Conservation (phyloP, 176 grass and related monocot species). For the Phyllostachys edulis region DNA sequence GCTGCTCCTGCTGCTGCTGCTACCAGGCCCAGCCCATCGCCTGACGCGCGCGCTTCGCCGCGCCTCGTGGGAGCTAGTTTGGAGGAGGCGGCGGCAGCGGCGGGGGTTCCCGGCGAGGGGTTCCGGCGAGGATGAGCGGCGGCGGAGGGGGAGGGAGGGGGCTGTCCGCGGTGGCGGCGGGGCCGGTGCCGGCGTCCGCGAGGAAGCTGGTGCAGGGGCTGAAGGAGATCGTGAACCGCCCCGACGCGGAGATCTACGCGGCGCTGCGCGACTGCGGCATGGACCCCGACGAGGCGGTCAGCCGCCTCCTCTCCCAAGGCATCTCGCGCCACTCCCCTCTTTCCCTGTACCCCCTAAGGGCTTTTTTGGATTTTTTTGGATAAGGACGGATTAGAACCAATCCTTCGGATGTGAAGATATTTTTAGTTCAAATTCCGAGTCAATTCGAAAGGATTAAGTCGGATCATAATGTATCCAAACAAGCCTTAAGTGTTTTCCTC, state of each 20-base stretch:
- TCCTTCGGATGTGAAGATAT: too few species aligned
- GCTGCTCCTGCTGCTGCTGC: neutral
- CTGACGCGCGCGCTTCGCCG: constrained; percentile 1
- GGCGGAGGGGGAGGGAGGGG: constrained; percentile 12
- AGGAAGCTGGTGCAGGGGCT: constrained; percentile 90
- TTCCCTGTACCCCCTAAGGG: neutral
- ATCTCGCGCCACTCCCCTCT: neutral
- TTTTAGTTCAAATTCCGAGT: too few species aligned
- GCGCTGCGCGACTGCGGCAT: constrained; percentile 93
- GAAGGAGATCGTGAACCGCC: constrained; percentile 95
- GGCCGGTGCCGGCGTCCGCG: constrained; percentile 61
- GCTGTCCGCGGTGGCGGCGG: constrained; percentile 9
- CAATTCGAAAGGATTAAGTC: too few species aligned
- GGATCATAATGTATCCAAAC: too few species aligned
- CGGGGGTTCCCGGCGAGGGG: constrained; percentile 33
- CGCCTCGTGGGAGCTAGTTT: constrained; percentile 24
- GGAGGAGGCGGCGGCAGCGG: neutral
- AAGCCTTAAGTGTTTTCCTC: too few species aligned
- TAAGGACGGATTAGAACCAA: too few species aligned
- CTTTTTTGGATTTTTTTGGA: too few species aligned
- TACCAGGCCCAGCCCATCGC: neutral
- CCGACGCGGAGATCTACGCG: constrained; percentile 95
- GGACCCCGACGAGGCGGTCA: constrained; percentile 89
- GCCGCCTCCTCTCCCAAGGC: constrained; percentile 93
- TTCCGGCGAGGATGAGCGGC: constrained; percentile 45